These are phyloP conservation scores for Daldinia loculata DNA, from an alignment of 495 filamentous ascomycete species.

Conservation along the genomic window DNA sequence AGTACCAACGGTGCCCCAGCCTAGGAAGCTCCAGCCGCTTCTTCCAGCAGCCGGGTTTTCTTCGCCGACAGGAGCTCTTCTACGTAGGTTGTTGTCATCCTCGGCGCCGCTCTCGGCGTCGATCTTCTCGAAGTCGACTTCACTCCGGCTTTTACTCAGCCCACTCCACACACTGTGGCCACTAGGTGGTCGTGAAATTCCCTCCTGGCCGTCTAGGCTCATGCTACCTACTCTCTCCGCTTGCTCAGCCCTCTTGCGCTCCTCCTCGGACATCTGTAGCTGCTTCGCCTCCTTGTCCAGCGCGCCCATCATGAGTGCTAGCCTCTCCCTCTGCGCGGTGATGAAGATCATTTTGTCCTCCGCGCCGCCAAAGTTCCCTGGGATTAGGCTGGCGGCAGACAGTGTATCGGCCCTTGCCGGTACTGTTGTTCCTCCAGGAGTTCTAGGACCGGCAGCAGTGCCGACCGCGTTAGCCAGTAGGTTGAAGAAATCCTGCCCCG, in stretches of 20 bases:
- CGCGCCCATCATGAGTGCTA: constrained; percentile 74
- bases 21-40: constrained; percentile 68
- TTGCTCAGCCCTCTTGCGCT: constrained; percentile 41
- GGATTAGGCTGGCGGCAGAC: constrained; percentile 70
- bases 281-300: constrained; percentile 75
- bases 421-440: constrained; percentile 10
- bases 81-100: constrained; percentile 47
- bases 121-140: constrained; percentile 84
- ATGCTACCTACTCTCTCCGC: constrained; percentile 41
- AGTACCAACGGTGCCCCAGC: constrained; percentile 54
- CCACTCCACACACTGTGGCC: constrained; percentile 60
- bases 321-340: constrained; percentile 73
- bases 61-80: constrained; percentile 30
- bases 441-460: constrained; percentile 47
- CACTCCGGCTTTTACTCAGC: constrained; percentile 75
- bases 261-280: constrained; percentile 51
- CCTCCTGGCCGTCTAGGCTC: constrained; percentile 44
- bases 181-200: constrained; percentile 51
- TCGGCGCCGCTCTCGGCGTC: constrained; percentile 72
- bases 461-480: constrained; percentile 75
- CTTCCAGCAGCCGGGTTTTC: constrained; percentile 18
- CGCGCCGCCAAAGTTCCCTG: constrained; percentile 66
- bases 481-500: constrained; percentile 74
- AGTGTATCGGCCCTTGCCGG: constrained; percentile 51
- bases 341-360: constrained; percentile 75